Evolutionary conservation across 2,329 filamentous ascomycete species (phyloP), one percentile per base, ranked within the genome.

Genomic region (Cladophialophora bantiana): DNA sequence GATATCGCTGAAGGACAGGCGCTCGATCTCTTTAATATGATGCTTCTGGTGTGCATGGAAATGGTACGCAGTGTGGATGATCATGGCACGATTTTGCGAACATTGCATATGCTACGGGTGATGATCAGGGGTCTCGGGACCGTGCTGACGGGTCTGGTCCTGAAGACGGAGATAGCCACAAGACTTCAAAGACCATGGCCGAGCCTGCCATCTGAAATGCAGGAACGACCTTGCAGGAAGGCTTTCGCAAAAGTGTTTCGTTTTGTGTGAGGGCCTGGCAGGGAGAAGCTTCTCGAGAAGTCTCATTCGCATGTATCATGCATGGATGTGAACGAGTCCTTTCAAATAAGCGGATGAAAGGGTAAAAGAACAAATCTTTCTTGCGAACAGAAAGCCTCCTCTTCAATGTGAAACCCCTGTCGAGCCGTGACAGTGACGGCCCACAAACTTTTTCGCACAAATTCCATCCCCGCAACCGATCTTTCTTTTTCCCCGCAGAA

Each of bases 1-100:
- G 94, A 84, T 97, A 97, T 92, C 89, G 94, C 40, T 67, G 45
- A 67, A 42, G 32, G 52, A 32, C 48, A 20, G 3, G 9, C n/a
- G 18, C 13, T 50, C 4, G 57, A 32, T 10, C 2, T 26, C 40
- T 6, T n/a, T 26, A 20, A 57, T 6, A 57, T 10, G 12, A 31
- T 26, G 36, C 31, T 34, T 36, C 15, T 10, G 7, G 26, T 36
- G 12, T 34, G 34, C 31, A 34, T 56, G n/a, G 53, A 6, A 5
- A 34, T 36, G 2, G 53, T 34, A 34, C 35, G 35, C 32, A 2
- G 32, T 10, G 35, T 40, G 26, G 26, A 5, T 9, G 31, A 36
- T 18, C 31, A n/a, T 32, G 6, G 26, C 53, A 36, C 35, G n/a
- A 36, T n/a, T 5, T n/a, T 12, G 10, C 36, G 10, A 26, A 50